Conservation (phyloP, 129 eudicot species). For the Gnaphalium uliginosum region DNA sequence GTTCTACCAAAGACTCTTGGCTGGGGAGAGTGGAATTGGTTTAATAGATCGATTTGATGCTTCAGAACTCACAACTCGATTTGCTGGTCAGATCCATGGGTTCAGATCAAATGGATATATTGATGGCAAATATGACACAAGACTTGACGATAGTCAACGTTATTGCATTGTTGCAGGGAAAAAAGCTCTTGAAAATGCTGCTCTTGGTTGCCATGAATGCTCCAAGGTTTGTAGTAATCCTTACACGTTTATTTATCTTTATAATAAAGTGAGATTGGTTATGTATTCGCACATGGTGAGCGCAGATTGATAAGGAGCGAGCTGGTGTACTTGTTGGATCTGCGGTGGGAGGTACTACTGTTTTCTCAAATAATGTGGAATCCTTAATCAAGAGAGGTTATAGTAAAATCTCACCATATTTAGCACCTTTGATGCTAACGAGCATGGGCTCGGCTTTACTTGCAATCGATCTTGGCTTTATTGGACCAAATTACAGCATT, state of each 20-base stretch:
- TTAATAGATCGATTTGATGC: neutral
- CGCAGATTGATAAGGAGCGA: neutral
- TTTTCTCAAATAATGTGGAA: neutral
- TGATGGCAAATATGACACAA: neutral
- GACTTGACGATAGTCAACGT: neutral
- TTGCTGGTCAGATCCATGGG: neutral
- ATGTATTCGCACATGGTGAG: neutral
- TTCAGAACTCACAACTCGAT: neutral
- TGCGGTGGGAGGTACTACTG: neutral
- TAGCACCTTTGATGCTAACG: neutral
- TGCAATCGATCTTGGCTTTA: neutral
- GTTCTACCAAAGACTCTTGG: neutral
- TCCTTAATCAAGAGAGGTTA: neutral
- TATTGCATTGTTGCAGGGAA: neutral
- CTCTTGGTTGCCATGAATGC: neutral
- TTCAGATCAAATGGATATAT: neutral
- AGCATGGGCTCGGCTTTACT: neutral
- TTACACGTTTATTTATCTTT: neutral
- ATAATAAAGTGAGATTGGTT: too few relatives aligned
- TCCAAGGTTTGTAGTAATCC: neutral
- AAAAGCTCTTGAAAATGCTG: neutral
- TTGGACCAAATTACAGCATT: neutral
- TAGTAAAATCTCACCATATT: neutral
- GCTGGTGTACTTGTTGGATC: slow-evolving; percentile 1
- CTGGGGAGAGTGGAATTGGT: neutral